Conservation (phyloP, 2,329 filamentous ascomycete genomes). For the Eutypella sp. region DNA sequence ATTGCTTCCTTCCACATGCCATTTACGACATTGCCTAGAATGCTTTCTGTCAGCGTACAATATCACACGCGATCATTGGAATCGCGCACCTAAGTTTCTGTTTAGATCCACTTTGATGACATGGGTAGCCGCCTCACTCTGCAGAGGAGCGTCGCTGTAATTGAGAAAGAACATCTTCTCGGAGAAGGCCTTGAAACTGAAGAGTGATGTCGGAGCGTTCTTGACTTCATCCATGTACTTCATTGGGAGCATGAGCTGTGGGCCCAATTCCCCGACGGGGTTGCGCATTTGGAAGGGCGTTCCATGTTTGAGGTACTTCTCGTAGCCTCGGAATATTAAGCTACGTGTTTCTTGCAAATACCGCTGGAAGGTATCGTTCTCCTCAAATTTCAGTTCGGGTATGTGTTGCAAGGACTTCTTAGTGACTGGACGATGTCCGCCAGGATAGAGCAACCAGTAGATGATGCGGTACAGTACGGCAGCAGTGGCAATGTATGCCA, state of each 20-base stretch:
- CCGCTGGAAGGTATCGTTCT: too few species aligned
- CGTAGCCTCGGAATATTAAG: too few species aligned
- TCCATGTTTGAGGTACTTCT: background rate
- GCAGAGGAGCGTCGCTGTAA: background rate
- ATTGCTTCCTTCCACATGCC: background rate
- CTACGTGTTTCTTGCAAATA: too few species aligned
- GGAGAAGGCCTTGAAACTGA: background rate
- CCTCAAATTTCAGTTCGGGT: too few species aligned
- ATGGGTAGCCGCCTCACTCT: background rate
- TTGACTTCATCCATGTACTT: background rate
- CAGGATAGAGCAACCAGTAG: too few species aligned
- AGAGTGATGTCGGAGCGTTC: background rate
- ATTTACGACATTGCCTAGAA: conserved; percentile 1
- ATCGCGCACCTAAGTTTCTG: background rate
- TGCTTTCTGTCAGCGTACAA: too few species aligned
- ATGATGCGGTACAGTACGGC: too few species aligned
- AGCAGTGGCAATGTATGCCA: too few species aligned
- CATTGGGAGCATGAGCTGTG: background rate
- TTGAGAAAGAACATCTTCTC: background rate
- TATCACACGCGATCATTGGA: too few species aligned
- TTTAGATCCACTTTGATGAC: background rate
- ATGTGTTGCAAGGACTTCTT: too few species aligned
- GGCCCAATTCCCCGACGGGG: background rate
- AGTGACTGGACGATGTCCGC: too few species aligned
- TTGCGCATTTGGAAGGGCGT: background rate